Conservation (phyloP, 73 alveolate species). For the Blepharisma stoltei region DNA sequence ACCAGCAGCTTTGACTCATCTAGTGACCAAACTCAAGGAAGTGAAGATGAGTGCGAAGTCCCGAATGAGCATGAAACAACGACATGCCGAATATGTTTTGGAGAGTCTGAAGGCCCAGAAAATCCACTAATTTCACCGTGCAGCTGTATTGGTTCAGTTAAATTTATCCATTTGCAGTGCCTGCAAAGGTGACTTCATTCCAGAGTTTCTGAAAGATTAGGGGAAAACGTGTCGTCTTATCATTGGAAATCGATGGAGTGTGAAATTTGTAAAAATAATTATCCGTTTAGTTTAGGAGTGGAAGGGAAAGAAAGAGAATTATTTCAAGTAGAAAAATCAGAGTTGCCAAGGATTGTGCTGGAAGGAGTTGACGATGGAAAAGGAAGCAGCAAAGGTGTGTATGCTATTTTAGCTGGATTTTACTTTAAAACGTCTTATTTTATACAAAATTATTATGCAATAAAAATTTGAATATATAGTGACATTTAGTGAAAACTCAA, state of each 20-base stretch:
- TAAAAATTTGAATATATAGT: too few species aligned
- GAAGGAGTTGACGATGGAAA: background rate
- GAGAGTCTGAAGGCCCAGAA: conserved; percentile 32
- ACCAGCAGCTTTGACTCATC: too few species aligned
- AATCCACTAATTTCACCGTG: conserved; percentile 56
- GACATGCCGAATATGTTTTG: conserved; percentile 44
- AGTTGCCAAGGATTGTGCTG: background rate
- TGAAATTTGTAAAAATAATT: conserved; percentile 22
- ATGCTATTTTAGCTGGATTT: background rate
- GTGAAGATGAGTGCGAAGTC: background rate
- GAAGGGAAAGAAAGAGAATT: background rate
- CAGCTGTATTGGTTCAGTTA: conserved; percentile 46
- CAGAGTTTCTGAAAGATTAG: background rate
- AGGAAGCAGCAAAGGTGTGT: background rate
- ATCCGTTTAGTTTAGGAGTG: conserved; percentile 6
- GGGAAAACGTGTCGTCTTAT: background rate
- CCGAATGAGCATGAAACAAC: background rate
- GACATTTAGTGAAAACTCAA: too few species aligned
- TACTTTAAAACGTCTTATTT: too few species aligned
- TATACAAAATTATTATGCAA: too few species aligned
- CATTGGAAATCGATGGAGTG: conserved; percentile 26
- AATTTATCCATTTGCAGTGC: conserved; percentile 50
- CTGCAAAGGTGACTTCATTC: conserved; percentile 49
- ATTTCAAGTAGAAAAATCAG: conserved; percentile 1
- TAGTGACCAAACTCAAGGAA: background rate